Base-by-base conservation (phyloP, 345 rosid genomes). In the Rhizophora apiculata region DNA sequence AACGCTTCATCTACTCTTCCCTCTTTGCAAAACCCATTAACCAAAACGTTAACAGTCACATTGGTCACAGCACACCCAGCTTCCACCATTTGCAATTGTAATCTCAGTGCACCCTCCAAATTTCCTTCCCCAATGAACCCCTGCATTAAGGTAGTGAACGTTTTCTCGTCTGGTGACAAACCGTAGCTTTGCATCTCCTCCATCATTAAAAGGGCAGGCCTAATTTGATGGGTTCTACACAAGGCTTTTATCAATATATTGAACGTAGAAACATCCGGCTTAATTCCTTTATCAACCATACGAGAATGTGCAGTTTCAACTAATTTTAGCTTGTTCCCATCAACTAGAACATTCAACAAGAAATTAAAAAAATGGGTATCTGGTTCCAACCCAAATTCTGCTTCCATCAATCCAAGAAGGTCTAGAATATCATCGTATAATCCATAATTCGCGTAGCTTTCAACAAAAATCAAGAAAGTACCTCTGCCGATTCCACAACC, bases 91-190 rank as follows among this genome's bases (percentile, higher is more conserved):
- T 82, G 86, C 61, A 80, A 93, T 71, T 76, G 85, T 39, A 91
- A 73, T 68, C 93, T 85, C 74, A 89, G 68, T 1, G 98, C 98
- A 53, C 90, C 90, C 72, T 84, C 85, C 72, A 91, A 70, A 68
- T 91, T 82, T 1, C 97, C 97, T 72, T 89, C 95, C 74, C 88
- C 93, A 15, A 91, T 86, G 72, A 75, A 88, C 24, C 97, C 98
- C 66, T 91, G 92, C 91, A 94, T 94, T 63, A 94, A 69, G 1
- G 96, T 94, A 2, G 93, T 91, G 77, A 86, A 91, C 0, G 96
- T 88, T 73, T 83, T 88, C 88, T 94, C 96, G 60, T 91, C 97
- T 0, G 96, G 97, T 3, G 65, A 76, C 52, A 89, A 70, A 68
- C 89, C 88, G 55, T 87, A 81, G 72, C 72, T 78, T 1, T 79